Conservation (phyloP, 257 asterid species). For the Phtheirospermum japonicum region DNA sequence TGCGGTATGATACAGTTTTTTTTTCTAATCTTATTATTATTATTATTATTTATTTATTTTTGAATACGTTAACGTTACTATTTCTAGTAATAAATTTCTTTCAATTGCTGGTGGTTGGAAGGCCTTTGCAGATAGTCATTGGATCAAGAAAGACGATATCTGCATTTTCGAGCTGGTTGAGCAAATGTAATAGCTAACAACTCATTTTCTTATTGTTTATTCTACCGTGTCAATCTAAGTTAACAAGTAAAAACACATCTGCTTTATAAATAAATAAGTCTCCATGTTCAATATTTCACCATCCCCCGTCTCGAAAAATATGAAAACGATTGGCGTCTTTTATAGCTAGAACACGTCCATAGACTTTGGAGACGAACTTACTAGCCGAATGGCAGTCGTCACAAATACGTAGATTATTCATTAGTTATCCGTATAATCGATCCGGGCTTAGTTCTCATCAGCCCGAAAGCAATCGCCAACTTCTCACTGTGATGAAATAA, state of each 20-base stretch:
- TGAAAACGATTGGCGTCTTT: constrained; percentile 49
- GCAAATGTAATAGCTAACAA: neutral
- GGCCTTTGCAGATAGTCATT: constrained; percentile 26
- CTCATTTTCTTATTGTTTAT: no score
- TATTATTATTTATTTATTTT: no score
- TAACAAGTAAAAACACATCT: neutral
- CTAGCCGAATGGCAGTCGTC: constrained; percentile 45
- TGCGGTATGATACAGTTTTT: no score
- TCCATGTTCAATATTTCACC: constrained; percentile 36
- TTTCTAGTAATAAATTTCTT: neutral
- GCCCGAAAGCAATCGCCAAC: constrained; percentile 53
- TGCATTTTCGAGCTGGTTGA: constrained; percentile 33
- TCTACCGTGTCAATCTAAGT: neutral
- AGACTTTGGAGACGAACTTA: constrained; percentile 43
- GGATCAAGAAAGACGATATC: constrained; percentile 25
- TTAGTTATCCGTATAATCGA: constrained; percentile 38
- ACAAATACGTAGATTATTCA: constrained; percentile 45
- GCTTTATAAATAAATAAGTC: neutral
- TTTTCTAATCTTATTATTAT: no score
- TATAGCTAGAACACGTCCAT: constrained; percentile 33
- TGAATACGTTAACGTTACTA: no score
- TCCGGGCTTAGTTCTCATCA: constrained; percentile 38
- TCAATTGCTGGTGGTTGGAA: constrained; percentile 31
- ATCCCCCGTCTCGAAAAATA: constrained; percentile 41
- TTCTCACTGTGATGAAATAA: constrained; percentile 54